Conservation (phyloP, 495 filamentous ascomycete species). For the Penicillium cataractarum region DNA sequence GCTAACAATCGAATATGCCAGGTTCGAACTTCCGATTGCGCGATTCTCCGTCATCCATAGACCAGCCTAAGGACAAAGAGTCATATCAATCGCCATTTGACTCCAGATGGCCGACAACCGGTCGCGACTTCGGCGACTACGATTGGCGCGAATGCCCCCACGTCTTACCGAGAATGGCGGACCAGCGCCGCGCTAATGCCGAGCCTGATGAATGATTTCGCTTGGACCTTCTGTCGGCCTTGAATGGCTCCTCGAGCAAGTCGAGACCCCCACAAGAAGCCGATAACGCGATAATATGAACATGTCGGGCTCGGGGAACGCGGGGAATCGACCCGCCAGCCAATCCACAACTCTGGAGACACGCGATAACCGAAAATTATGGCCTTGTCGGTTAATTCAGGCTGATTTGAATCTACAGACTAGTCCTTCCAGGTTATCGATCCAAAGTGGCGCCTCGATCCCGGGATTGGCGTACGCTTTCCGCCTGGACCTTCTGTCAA, state of each 20-base stretch:
- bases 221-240: background rate
- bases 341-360: background rate
- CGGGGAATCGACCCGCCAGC: background rate
- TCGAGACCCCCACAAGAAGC: background rate
- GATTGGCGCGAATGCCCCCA: background rate
- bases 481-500: constrained; percentile 32
- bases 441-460: background rate
- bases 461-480: constrained; percentile 5
- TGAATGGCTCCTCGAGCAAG: background rate
- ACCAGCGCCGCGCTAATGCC: background rate
- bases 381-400: background rate
- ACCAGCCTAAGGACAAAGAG: background rate
- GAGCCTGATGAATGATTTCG: background rate
- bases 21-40: background rate
- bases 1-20: background rate
- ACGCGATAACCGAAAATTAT: background rate
- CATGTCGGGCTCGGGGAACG: background rate
- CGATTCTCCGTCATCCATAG: background rate
- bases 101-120: background rate
- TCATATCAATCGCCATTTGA: background rate
- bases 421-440: background rate
- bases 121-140: background rate
- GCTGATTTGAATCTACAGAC: background rate
- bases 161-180: background rate
- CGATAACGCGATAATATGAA: background rate